A percentile compares a stretch with the other conserved stretches of the same genome.
Conservation (phyloP, 2,329 filamentous ascomycete species). For the Cryphonectria carpinicola region DNA sequence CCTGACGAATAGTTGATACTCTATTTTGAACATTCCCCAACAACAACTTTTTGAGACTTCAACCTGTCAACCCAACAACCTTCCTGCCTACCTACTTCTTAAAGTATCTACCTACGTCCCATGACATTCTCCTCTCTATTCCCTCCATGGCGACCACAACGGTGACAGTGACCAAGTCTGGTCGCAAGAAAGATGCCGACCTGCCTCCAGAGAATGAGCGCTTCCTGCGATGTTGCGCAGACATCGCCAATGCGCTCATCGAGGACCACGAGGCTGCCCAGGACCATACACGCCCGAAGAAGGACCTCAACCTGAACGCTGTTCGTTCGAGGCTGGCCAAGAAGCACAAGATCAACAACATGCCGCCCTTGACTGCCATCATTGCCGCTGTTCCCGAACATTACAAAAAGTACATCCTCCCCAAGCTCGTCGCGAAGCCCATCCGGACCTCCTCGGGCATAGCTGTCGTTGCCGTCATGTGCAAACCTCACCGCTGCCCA, state of each 20-base stretch:
- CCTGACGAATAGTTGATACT: not conserved
- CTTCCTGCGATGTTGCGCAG: slow-evolving; percentile 90
- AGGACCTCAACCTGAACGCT: slow-evolving; percentile 91
- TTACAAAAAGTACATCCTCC: slow-evolving; percentile 98
- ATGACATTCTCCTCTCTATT: not conserved
- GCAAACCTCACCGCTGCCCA: slow-evolving; percentile 95
- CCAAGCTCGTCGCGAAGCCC: slow-evolving; percentile 94
- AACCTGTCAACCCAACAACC: not conserved
- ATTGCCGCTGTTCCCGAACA: slow-evolving; percentile 99
- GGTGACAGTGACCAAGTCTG: slow-evolving; percentile 64
- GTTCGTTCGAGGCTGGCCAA: slow-evolving; percentile 86
- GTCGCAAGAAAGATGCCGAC: slow-evolving; percentile 72
- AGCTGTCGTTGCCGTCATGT: slow-evolving; percentile 98
- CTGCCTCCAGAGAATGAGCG: slow-evolving; percentile 92
- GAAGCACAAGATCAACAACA: slow-evolving; percentile 86
- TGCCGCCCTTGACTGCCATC: slow-evolving; percentile 92
- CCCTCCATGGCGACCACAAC: slow-evolving; percentile 38
- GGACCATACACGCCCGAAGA: slow-evolving; percentile 72
- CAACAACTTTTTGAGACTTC: not conserved
- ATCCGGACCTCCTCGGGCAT: slow-evolving; percentile 97
- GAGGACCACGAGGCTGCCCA: slow-evolving; percentile 87
- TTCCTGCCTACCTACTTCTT: not conserved
- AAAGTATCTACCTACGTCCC: not conserved
- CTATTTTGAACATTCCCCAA: slow-evolving; percentile 1
- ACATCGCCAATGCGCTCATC: slow-evolving; percentile 91